phyloP scores from a whole-genome alignment of 2,329 filamentous ascomycete genomes.

The Phoma sp. region DNA sequence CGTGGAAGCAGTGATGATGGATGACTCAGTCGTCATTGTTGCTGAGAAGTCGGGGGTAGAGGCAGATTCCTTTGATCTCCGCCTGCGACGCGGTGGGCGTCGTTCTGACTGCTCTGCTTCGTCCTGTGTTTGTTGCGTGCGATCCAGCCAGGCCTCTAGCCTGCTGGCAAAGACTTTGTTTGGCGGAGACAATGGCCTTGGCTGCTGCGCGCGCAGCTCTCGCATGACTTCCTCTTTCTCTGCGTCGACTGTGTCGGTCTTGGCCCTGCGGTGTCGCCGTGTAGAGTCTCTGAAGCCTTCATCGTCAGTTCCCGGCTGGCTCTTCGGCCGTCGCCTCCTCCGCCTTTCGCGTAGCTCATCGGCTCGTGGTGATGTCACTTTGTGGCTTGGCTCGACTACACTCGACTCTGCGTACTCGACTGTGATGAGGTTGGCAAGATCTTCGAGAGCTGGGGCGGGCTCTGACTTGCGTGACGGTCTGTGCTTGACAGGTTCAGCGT shows the following conservation, averaged over 20 bases:
- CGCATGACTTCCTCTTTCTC: conserved; percentile 30
- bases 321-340: conserved; percentile 37
- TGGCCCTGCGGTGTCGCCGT: conserved; percentile 35
- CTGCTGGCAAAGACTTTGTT: conserved; percentile 58
- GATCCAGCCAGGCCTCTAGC: conserved; percentile 68
- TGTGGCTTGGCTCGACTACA: conserved; percentile 22
- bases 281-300: conserved; percentile 30
- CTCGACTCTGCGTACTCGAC: conserved; percentile 40
- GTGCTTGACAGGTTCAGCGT: conserved; percentile 30
- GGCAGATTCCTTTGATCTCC: conserved; percentile 39
- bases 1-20: conserved; percentile 34
- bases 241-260: conserved; percentile 31
- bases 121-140: conserved; percentile 55
- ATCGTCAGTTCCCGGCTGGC: conserved; percentile 35
- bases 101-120: conserved; percentile 1
- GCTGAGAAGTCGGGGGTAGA: conserved; percentile 35
- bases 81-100: conserved; percentile 28
- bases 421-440: conserved; percentile 33
- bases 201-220: conserved; percentile 21
- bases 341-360: conserved; percentile 40
- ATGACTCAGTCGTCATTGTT: conserved; percentile 28
- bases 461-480: conserved; percentile 33
- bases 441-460: conserved; percentile 29
- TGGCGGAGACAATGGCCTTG: conserved; percentile 44
- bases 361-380: conserved; percentile 19